Base-by-base conservation (phyloP, 495 filamentous ascomycete genomes). In the Penicillium canariense region DNA sequence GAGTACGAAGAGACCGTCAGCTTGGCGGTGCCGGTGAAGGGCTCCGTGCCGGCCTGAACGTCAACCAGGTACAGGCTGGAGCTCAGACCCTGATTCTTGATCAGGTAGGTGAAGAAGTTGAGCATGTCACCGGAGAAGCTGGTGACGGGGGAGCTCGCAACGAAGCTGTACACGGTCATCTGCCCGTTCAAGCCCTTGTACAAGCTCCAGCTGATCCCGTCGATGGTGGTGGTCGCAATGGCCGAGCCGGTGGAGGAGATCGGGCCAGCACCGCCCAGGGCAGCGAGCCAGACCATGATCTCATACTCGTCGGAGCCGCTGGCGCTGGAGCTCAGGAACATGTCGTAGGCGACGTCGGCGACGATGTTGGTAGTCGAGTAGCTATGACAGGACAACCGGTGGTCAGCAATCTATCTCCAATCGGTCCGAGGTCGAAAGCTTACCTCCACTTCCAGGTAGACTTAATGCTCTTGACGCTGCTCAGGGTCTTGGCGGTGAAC, bases 241-340 rank as follows among this genome's bases (percentile, higher is more conserved):
- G 83, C 27, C 9, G 71, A 73, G 48, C 82, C 83, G 6, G 74
- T 81, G 26, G 75, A 75, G 11, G 81, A 84, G 64, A 87, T 86
- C 4, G 84, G 82, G 10, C 82, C 83, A 4, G 85, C 82, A 43
- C 81, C 83, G 28, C 83, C 84, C 52, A 81, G 66, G 25, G 80
- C 79, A 4, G 70, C 83, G 20, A 87, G 77, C 85, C 86, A 89
- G 60, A 89, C 74, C 86, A 89, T 89, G 65, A 89, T 76, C 67
- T 89, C 86, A 65, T 85, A 87, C 60, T 82, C 73, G 26, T 73
- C 66, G 31, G 61, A 61, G 20, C 75, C 75, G 47, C 62, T 62
- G 9, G 78, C 59, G 17, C 72, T 74, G 20, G 77, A 71, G 15
- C 73, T 72, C 35, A 79, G 76, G 71, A 86, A 89, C 54, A 87